Evolutionary conservation across 768 basidiomycete species (phyloP).

Genomic region (Phaffia australis): DNA sequence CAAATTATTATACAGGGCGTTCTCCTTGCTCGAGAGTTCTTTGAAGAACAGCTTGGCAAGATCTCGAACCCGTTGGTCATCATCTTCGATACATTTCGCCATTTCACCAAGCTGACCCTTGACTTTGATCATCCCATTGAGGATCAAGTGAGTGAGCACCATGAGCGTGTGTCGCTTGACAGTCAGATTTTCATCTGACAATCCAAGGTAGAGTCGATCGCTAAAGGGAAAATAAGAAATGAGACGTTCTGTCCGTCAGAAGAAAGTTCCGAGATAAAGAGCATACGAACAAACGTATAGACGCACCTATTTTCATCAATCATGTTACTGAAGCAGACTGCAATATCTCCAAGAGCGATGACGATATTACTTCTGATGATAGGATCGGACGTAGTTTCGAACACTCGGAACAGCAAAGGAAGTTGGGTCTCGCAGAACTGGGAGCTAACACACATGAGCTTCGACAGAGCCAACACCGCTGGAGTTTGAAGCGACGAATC

Average conservation of each 20-base stretch:
- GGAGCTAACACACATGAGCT: constrained; percentile 90
- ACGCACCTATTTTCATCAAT: constrained; percentile 78
- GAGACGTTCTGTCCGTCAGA: not conserved
- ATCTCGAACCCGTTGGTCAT: constrained; percentile 73
- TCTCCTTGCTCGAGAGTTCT: constrained; percentile 91
- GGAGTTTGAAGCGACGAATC: constrained; percentile 75
- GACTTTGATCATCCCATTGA: constrained; percentile 99
- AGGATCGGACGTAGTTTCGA: constrained; percentile 80
- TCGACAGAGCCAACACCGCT: constrained; percentile 79
- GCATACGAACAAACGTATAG: not conserved
- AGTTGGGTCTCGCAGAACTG: constrained; percentile 86
- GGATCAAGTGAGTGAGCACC: constrained; percentile 91
- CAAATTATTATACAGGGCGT: constrained; percentile 96
- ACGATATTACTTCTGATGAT: constrained; percentile 91
- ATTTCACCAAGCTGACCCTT: constrained; percentile 99
- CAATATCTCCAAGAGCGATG: constrained; percentile 93
- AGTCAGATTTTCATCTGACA: constrained; percentile 70
- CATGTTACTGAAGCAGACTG: constrained; percentile 93
- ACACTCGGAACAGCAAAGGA: constrained; percentile 78
- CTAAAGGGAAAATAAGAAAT: constrained; percentile 24
- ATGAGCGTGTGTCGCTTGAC: constrained; percentile 99
- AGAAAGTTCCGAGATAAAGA: no score
- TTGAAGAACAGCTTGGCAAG: constrained; percentile 97
- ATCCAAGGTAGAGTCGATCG: constrained; percentile 83
- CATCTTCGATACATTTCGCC: constrained; percentile 98